Evolutionary conservation across 441 rosid species (phyloP).

Genomic region (Theobroma grandiflorum): DNA sequence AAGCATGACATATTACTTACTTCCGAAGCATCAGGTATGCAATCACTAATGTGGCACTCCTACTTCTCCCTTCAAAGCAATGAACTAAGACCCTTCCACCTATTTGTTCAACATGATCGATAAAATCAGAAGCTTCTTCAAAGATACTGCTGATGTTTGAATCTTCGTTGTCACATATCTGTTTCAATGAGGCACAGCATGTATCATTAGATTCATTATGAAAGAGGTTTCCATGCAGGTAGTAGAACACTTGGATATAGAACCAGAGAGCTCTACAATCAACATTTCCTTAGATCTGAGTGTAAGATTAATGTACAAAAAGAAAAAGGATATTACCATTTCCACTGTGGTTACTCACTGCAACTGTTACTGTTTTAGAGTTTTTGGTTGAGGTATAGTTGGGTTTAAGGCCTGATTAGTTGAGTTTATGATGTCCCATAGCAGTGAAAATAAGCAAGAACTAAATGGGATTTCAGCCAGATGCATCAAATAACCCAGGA

Average conservation of each 20-base stretch:
- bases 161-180: constrained; percentile 91
- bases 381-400: background rate
- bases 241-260: background rate
- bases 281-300: background rate
- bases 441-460: constrained; percentile 10
- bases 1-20: constrained; percentile 54
- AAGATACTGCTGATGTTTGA: constrained; percentile 80
- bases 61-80: constrained; percentile 99
- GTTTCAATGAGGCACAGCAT: constrained; percentile 31
- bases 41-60: constrained; percentile 92
- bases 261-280: constrained; percentile 12
- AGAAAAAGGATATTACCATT: background rate
- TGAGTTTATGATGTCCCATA: background rate
- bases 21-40: constrained; percentile 91
- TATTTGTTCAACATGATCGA: constrained; percentile 78
- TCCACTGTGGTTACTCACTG: background rate
- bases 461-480: background rate
- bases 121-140: constrained; percentile 82
- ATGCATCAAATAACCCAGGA: constrained; percentile 4
- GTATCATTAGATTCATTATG: constrained; percentile 15
- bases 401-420: background rate
- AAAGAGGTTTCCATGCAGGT: constrained; percentile 14
- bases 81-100: constrained; percentile 91
- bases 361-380: background rate
- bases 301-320: background rate